Percentiles rank a stretch among this genome's conserved stretches.
Conservation (phyloP, 208 protist genomes). For the Crithidia bombi region DNA sequence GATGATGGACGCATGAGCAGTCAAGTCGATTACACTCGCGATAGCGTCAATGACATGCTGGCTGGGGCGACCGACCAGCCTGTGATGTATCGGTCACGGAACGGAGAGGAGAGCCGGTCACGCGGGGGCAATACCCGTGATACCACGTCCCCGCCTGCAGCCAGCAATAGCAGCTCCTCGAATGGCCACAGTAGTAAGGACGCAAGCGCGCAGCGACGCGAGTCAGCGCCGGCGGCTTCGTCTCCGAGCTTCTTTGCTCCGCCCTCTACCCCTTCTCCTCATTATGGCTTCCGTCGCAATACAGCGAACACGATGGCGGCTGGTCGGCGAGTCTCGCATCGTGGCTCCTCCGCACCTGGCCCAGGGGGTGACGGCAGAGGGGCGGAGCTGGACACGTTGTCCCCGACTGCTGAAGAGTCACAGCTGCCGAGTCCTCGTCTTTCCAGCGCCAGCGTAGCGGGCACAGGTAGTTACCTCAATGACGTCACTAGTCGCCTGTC, state of each 20-base stretch:
- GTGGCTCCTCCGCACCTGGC: slow-evolving; percentile 21
- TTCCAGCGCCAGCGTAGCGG: neutral
- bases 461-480: neutral
- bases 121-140: slow-evolving; percentile 10
- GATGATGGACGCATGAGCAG: slow-evolving; percentile 33
- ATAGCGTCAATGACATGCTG: slow-evolving; percentile 23
- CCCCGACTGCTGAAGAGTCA: neutral
- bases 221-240: slow-evolving; percentile 4
- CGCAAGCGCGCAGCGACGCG: neutral
- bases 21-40: slow-evolving; percentile 24
- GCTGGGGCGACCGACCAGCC: slow-evolving; percentile 1
- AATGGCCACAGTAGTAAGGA: slow-evolving; percentile 3
- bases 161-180: slow-evolving; percentile 4
- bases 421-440: neutral
- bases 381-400: neutral
- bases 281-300: slow-evolving; percentile 36
- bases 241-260: slow-evolving; percentile 21
- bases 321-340: slow-evolving; percentile 29
- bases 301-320: slow-evolving; percentile 32
- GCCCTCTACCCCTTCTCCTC: slow-evolving; percentile 37
- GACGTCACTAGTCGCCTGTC: neutral
- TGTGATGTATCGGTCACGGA: slow-evolving; percentile 9
- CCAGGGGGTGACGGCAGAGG: slow-evolving; percentile 1
- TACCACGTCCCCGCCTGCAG: slow-evolving; percentile 9
- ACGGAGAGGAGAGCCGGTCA: slow-evolving; percentile 11